Conservation (phyloP, 495 filamentous ascomycete genomes). For the Chaetomidium leptoderma region DNA sequence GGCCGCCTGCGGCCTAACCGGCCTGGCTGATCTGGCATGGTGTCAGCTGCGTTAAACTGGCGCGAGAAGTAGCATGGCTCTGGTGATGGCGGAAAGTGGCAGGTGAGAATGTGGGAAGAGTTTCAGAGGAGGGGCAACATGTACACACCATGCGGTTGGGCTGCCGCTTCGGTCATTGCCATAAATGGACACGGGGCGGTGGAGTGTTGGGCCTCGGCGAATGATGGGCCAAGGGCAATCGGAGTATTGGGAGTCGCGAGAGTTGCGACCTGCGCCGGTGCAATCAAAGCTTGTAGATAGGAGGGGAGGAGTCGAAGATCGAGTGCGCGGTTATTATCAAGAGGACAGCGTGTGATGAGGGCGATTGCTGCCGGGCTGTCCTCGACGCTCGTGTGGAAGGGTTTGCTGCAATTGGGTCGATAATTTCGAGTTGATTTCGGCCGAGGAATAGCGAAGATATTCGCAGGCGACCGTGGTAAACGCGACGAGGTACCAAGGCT, state of each 20-base stretch:
- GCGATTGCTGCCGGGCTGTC: not conserved
- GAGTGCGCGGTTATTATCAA: not conserved
- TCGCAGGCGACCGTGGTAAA: not conserved
- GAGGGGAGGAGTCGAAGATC: not conserved
- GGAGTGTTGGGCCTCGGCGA: conserved; percentile 3
- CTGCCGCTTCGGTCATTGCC: conserved; percentile 64
- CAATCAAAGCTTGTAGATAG: not conserved
- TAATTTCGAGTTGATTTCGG: not conserved
- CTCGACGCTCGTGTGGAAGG: not conserved
- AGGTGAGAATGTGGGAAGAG: not conserved
- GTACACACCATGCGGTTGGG: conserved; percentile 64
- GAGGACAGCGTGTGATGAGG: not conserved
- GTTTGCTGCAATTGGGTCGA: not conserved
- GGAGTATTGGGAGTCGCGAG: not conserved
- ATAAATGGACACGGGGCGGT: conserved; percentile 36
- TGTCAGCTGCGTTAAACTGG: conserved; percentile 24
- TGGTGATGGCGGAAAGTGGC: not conserved
- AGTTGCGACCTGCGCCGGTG: not conserved
- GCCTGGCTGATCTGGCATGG: conserved; percentile 40
- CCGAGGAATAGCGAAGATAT: too few relatives aligned
- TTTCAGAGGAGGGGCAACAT: not conserved
- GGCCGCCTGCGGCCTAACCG: conserved; percentile 65
- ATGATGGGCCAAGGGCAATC: too few relatives aligned
- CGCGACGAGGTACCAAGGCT: not conserved
- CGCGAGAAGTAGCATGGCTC: conserved; percentile 17